A percentile compares a stretch with the other conserved stretches of the same genome.
Conservation (phyloP, 2,329 filamentous ascomycete species). For the Fusarium hainanense region DNA sequence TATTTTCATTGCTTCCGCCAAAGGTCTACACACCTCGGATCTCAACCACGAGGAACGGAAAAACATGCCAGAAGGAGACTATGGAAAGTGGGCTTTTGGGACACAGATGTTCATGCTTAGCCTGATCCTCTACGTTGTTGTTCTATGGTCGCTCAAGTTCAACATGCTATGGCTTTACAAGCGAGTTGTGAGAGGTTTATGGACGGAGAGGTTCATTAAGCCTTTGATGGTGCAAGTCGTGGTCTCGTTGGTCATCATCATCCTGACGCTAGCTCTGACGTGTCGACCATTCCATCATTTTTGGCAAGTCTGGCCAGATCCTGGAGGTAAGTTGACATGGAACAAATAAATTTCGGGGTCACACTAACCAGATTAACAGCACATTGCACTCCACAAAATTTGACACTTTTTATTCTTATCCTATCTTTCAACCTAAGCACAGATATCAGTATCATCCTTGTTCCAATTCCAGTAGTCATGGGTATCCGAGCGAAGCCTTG, state of each 20-base stretch:
- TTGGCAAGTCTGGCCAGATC: slow-evolving; percentile 53
- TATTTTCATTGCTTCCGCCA: slow-evolving; percentile 45
- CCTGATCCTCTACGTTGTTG: slow-evolving; percentile 49
- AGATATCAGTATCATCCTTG: slow-evolving; percentile 50
- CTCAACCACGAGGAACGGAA: slow-evolving; percentile 48
- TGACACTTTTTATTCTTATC: slow-evolving; percentile 48
- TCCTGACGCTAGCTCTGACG: slow-evolving; percentile 44
- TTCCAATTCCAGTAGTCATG: slow-evolving; percentile 51
- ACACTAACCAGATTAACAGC: neutral
- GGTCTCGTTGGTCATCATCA: slow-evolving; percentile 42
- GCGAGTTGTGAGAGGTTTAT: slow-evolving; percentile 50
- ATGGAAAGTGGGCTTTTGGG: slow-evolving; percentile 46
- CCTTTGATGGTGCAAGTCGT: slow-evolving; percentile 50
- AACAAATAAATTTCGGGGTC: fast-evolving
- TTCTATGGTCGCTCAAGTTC: slow-evolving; percentile 55
- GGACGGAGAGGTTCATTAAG: slow-evolving; percentile 51
- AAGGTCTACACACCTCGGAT: slow-evolving; percentile 47
- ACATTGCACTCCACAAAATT: slow-evolving; percentile 50
- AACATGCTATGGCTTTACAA: slow-evolving; percentile 56
- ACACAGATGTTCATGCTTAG: slow-evolving; percentile 53
- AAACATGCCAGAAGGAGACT: slow-evolving; percentile 46
- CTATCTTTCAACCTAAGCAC: slow-evolving; percentile 50
- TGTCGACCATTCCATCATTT: slow-evolving; percentile 51
- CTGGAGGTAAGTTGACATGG: slow-evolving; percentile 47
- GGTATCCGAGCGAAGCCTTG: slow-evolving; percentile 45